A percentile compares a stretch with the other conserved stretches of the same genome.
Conservation (phyloP, 352 stramenopile genomes). For the Globisporangium paroecandrum region DNA sequence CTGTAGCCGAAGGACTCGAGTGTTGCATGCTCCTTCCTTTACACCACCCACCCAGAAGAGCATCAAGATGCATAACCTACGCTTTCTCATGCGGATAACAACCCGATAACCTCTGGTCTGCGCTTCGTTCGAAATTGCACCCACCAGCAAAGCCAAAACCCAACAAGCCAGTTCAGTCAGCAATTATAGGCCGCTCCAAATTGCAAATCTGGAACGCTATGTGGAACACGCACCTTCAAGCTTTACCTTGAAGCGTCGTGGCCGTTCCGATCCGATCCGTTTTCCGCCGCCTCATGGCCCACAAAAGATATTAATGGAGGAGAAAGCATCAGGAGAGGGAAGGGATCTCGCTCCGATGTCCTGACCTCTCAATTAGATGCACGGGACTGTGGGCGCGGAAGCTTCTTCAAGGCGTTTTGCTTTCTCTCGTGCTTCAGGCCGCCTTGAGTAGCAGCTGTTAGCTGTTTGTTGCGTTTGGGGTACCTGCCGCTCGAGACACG, state of each 20-base stretch:
- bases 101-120: not conserved
- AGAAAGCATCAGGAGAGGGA: too few species aligned
- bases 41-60: not conserved
- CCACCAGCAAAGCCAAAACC: not conserved
- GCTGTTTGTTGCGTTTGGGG: not conserved
- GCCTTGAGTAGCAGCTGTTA: not conserved
- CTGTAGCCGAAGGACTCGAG: not conserved
- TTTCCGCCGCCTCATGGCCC: not conserved
- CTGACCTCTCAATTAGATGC: not conserved
- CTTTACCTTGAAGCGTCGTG: not conserved
- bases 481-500: not conserved
- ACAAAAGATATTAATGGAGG: not conserved
- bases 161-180: not conserved
- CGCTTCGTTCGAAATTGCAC: not conserved
- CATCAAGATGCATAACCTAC: not conserved
- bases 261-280: not conserved
- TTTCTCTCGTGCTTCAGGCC: not conserved
- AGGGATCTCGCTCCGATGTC: too few species aligned
- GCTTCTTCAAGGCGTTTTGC: not conserved
- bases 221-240: not conserved
- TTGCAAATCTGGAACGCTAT: not conserved
- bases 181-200: not conserved
- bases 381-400: not conserved
- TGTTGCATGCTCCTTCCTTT: conserved; percentile 1
- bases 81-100: not conserved